Base-by-base conservation (phyloP, 2,329 filamentous ascomycete genomes). In the Fusarium bactridioides region DNA sequence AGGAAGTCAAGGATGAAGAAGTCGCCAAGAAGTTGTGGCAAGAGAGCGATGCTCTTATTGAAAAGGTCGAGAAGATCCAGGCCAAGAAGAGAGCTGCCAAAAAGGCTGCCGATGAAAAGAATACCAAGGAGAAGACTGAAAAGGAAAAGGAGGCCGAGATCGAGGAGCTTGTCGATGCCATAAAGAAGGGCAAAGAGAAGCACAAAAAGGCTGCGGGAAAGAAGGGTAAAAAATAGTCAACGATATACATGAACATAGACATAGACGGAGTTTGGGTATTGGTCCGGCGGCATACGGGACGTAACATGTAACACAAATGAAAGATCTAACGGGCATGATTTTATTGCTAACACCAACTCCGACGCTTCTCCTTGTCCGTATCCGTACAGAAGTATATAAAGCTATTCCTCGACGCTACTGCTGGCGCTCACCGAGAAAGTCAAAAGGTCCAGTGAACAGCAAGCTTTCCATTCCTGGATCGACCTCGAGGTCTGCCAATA, bases 21-120 rank as follows among this genome's bases (percentile, higher is more conserved):
- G 83, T 93, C 35, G 94, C 94, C 65, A 94, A 97, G 87, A 89
- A 91, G 80, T 84, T 99, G 21, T 99, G 95, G 95, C 90, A 97
- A 79, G 91, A 93, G 65, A 97, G 93, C 78, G 95, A 97, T 78
- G 90, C 90, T 78, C 89, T 97, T 71, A 91, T 98, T 62, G 92
- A 97, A 79, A 89, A 91, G 29, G 94, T 94, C 1, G 82, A 82
- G 13, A 83, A 89, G 55, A 91, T 96, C 76, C 89, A 92, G 23
- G 95, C 94, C 4, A 82, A 81, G 18, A 88, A 86, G 75, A 79
- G 85, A 54, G 84, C 83, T 3, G 76, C 75, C 29, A 76, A 81
- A 51, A 86, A 83, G 77, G 82, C 81, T 4, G 78, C 84, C 27
- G 77, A 79, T 13, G 77, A 77, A 1, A 79, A 80, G 61, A 67